Evolutionary conservation across 139 green algal genomes (phyloP).

Genomic region (Bryopsis sp.): DNA sequence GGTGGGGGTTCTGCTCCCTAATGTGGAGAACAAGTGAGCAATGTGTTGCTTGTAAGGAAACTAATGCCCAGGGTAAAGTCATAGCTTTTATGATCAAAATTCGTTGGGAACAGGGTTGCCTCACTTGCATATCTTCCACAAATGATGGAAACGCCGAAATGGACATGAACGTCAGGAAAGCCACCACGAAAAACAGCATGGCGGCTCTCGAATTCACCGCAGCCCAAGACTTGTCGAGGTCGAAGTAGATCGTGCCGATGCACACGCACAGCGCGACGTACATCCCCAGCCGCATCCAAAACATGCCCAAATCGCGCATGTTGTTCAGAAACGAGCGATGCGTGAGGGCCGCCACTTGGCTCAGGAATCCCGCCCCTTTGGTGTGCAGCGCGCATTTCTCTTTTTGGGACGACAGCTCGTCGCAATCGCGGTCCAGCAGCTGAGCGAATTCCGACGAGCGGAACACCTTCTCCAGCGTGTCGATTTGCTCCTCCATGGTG

Average conservation of each 20-base stretch:
- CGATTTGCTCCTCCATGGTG: slow-evolving; percentile 3
- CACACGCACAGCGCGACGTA: slow-evolving; percentile 35
- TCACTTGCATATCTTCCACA: slow-evolving; percentile 40
- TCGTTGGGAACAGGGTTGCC: too few relatives aligned
- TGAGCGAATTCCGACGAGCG: not conserved
- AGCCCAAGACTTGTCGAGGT: slow-evolving; percentile 40
- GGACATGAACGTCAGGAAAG: slow-evolving; percentile 63
- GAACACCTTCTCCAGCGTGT: not conserved
- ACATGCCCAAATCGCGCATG: slow-evolving; percentile 51
- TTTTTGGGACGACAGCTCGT: not conserved
- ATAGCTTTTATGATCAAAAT: too few relatives aligned
- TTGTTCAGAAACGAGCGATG: slow-evolving; percentile 47
- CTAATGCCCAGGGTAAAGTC: too few relatives aligned
- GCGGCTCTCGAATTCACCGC: slow-evolving; percentile 36
- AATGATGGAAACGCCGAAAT: slow-evolving; percentile 61
- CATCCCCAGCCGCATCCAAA: slow-evolving; percentile 54
- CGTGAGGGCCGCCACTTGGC: slow-evolving; percentile 18
- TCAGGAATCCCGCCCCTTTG: slow-evolving; percentile 12
- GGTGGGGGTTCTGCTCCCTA: too few relatives aligned
- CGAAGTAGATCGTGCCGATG: slow-evolving; percentile 38
- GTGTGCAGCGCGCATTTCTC: not conserved
- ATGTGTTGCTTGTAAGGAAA: too few relatives aligned
- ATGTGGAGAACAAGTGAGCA: too few relatives aligned
- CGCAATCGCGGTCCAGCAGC: not conserved
- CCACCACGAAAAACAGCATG: slow-evolving; percentile 54